Evolutionary conservation across 1,284 basidiomycete species (phyloP), one percentile per base, ranked within the genome.

Genomic region (Cutaneotrichosporon sp.): DNA sequence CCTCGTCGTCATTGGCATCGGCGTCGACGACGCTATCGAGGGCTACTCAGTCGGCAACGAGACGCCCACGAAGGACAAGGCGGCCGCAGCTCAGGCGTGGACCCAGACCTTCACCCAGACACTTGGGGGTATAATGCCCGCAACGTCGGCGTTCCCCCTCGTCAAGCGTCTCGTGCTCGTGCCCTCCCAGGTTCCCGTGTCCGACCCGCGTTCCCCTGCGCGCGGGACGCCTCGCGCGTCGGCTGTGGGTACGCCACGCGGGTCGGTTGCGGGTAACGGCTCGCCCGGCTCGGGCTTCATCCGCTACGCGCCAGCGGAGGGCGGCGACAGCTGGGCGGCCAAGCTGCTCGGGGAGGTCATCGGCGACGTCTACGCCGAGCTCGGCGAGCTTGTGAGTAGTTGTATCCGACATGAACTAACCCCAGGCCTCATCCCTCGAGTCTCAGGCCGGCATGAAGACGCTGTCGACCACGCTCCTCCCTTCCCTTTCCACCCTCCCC

Each of bases 341-440:
- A 91, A 90, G n/a, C 79, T 95, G 29, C 79, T 95, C 51, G 91
- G 90, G 16, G 91, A 92, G 71, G 80, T 95, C 20, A 91, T 91
- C 66, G 92, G 92, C 34, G 87, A 89, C 64, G 86, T 95, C 50
- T 82, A 95, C 31, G 86, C 86, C 34, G 90, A 92, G 74, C 88
- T 95, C 66, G 89, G 90, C 34, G 84, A 85, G 46, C 77, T 94
- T 81, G 79, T 79, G 56, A 54, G 79, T 68, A 18, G 18, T 14
- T 56, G 31, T 47, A 50, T 57, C 43, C 55, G 22, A 60, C 36
- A 16, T 24, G 29, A 2, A 4, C 33, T 56, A 20, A 56, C 54
- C 16, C 10, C 43, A 81, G 80, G 78, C 77, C 1, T 69, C 75
- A 5, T 72, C 76, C 0, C 62, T 82, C 2, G 81, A 82, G 58